Evolutionary conservation across 192 early-diverging fungal species (phyloP).

Genomic region (Coemansia erecta): DNA sequence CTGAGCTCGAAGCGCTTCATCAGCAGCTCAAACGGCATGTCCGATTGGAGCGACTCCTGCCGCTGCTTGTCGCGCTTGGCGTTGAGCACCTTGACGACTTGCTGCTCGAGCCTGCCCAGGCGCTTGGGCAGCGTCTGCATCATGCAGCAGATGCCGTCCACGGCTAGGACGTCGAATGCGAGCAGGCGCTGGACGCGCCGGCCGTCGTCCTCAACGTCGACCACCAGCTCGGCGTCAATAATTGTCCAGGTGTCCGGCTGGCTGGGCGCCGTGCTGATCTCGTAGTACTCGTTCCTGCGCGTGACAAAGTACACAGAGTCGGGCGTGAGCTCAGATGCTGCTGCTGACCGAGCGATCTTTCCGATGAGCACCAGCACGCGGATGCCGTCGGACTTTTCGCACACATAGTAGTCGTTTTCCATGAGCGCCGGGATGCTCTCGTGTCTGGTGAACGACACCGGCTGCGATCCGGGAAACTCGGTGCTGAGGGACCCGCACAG

Average conservation of each 20-base stretch:
- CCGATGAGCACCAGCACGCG: slow-evolving; percentile 58
- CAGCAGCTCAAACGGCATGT: slow-evolving; percentile 36
- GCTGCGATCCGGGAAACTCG: slow-evolving; percentile 43
- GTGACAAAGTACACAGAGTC: slow-evolving; percentile 23
- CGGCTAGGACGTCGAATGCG: slow-evolving; percentile 73
- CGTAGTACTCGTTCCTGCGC: slow-evolving; percentile 83
- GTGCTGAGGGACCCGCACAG: background rate
- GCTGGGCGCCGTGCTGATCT: slow-evolving; percentile 58
- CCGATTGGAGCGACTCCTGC: background rate
- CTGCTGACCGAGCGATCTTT: background rate
- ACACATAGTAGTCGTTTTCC: slow-evolving; percentile 61
- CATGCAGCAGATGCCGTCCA: slow-evolving; percentile 58
- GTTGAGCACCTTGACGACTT: slow-evolving; percentile 63
- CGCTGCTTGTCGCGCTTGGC: background rate
- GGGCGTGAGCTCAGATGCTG: background rate
- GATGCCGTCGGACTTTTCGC: slow-evolving; percentile 82
- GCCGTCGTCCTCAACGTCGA: slow-evolving; percentile 67
- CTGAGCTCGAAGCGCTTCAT: slow-evolving; percentile 69
- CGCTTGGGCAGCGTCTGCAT: slow-evolving; percentile 60
- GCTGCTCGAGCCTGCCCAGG: slow-evolving; percentile 64
- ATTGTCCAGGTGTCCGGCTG: slow-evolving; percentile 64
- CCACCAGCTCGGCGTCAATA: slow-evolving; percentile 90
- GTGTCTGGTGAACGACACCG: slow-evolving; percentile 32
- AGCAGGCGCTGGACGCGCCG: slow-evolving; percentile 48
- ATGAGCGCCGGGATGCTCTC: slow-evolving; percentile 14